Conservation (phyloP, 495 filamentous ascomycete species). For the Letharia lupina region DNA sequence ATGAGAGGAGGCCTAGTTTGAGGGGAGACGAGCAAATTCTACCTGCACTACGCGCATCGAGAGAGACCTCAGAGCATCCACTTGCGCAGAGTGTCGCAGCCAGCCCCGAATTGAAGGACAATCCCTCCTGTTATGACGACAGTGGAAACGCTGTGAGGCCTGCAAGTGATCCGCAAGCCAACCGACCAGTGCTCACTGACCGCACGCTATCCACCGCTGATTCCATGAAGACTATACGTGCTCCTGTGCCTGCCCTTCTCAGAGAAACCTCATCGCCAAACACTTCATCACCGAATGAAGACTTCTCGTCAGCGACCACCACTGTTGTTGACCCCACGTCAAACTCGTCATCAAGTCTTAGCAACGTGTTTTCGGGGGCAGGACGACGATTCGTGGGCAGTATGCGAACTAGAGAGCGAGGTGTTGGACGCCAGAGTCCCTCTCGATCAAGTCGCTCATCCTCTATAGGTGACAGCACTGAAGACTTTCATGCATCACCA, state of each 20-base stretch:
- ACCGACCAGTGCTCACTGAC: constrained; percentile 39
- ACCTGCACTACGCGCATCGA: constrained; percentile 40
- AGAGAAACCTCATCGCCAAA: constrained; percentile 15
- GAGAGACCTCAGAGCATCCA: constrained; percentile 57
- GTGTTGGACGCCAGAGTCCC: constrained; percentile 18
- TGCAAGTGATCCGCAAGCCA: constrained; percentile 30
- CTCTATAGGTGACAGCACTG: constrained; percentile 32
- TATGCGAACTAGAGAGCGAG: constrained; percentile 32
- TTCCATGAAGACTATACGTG: constrained; percentile 52
- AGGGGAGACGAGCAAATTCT: constrained; percentile 62
- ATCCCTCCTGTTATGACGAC: constrained; percentile 39
- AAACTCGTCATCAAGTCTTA: constrained; percentile 40
- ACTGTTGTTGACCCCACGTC: constrained; percentile 42
- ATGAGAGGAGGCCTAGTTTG: constrained; percentile 58
- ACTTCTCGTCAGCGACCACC: constrained; percentile 32
- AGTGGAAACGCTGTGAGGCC: constrained; percentile 22
- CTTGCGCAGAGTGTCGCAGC: constrained; percentile 74
- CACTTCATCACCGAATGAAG: constrained; percentile 29
- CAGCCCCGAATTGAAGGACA: constrained; percentile 50
- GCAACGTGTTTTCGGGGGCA: constrained; percentile 51
- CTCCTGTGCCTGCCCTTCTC: constrained; percentile 35
- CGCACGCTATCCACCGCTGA: constrained; percentile 54
- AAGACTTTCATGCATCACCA: constrained; percentile 56
- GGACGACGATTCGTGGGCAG: constrained; percentile 43
- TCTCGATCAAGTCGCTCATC: constrained; percentile 25